A percentile compares a stretch with the other conserved stretches of the same genome.
These are phyloP conservation scores for Sonneratia caseolaris DNA, from an alignment of 345 rosid species.

Conservation along the genomic window DNA sequence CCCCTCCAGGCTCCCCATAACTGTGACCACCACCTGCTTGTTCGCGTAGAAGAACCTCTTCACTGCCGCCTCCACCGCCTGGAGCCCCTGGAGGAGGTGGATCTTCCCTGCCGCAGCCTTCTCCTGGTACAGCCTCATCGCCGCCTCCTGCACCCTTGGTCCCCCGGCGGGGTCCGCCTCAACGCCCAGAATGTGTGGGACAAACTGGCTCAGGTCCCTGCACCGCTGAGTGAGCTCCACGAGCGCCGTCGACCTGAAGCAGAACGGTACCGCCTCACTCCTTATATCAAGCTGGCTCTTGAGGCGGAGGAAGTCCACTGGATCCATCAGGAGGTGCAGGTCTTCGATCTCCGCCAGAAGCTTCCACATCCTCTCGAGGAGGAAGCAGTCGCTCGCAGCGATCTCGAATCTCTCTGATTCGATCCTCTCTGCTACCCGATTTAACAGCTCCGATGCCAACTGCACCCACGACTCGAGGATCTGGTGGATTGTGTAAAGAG, in stretches of 20 bases:
- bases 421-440: conserved; percentile 31
- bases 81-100: conserved; percentile 63
- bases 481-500: conserved; percentile 57
- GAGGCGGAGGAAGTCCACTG: conserved; percentile 30
- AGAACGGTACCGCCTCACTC: conserved; percentile 23
- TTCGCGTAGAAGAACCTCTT: conserved; percentile 68
- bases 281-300: conserved; percentile 21
- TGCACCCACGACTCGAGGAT: conserved; percentile 82
- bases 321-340: conserved; percentile 35
- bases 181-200: conserved; percentile 58
- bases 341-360: conserved; percentile 27
- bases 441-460: conserved; percentile 30
- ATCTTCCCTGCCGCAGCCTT: conserved; percentile 46
- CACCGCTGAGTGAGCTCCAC: conserved; percentile 50
- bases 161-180: conserved; percentile 94
- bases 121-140: conserved; percentile 63
- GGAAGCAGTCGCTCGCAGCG: conserved; percentile 26
- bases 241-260: conserved; percentile 62
- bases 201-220: conserved; percentile 62
- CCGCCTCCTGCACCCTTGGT: conserved; percentile 85
- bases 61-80: conserved; percentile 62
- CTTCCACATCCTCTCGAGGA: conserved; percentile 32
- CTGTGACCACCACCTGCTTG: conserved; percentile 57
- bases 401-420: conserved; percentile 10
- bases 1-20: conserved; percentile 85